These are phyloP conservation scores for Vitis hybrid DNA, from an alignment of 177 flowering plant species.

Conservation along the genomic window DNA sequence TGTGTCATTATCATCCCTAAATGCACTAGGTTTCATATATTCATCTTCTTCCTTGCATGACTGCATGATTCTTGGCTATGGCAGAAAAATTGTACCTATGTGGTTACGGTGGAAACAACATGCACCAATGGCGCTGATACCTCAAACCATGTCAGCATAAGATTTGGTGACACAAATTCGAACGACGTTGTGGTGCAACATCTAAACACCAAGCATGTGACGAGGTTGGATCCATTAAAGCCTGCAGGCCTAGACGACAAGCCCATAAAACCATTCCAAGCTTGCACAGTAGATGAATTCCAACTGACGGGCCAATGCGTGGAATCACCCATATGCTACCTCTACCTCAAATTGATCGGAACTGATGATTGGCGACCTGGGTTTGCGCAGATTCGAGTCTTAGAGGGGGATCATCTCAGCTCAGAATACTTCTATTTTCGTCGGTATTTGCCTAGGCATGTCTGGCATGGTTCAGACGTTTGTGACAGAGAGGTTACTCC, in stretches of 20 bases:
- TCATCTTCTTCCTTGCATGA: no score
- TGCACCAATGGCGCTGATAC: slow-evolving; percentile 55
- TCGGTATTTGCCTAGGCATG: slow-evolving; percentile 48
- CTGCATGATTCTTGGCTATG: not conserved
- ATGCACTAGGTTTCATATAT: no score
- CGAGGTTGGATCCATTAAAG: slow-evolving; percentile 42
- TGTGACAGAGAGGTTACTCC: slow-evolving; percentile 62
- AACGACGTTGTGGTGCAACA: slow-evolving; percentile 49
- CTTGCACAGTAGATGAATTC: slow-evolving; percentile 57
- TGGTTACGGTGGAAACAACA: slow-evolving; percentile 50
- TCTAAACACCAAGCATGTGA: slow-evolving; percentile 50
- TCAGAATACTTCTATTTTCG: slow-evolving; percentile 54
- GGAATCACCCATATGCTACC: slow-evolving; percentile 51
- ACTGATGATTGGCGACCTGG: slow-evolving; percentile 68
- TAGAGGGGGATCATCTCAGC: slow-evolving; percentile 27
- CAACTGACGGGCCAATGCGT: slow-evolving; percentile 48
- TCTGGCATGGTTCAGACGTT: slow-evolving; percentile 58
- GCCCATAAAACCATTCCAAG: slow-evolving; percentile 49
- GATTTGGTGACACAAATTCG: slow-evolving; percentile 57
- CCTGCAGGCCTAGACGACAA: slow-evolving; percentile 41
- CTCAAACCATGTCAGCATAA: slow-evolving; percentile 48
- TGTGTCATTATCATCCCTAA: no score
- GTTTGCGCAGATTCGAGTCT: slow-evolving; percentile 42
- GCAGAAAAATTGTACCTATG: slow-evolving; percentile 54
- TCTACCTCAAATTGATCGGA: slow-evolving; percentile 51